Conservation (phyloP, 768 basidiomycete species). For the Lactarius akahatsu region DNA sequence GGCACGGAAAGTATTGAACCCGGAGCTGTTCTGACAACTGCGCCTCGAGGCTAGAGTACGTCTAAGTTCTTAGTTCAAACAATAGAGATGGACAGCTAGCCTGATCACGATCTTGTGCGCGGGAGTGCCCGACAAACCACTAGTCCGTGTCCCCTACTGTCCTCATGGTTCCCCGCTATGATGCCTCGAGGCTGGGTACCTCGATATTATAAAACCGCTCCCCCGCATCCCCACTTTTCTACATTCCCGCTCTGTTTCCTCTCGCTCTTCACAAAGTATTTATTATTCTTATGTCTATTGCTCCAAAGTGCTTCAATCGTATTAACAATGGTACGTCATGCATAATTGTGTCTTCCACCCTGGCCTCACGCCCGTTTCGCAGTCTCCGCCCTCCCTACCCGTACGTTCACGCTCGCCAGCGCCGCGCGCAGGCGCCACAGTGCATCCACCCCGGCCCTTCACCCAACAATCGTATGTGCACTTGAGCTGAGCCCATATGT, state of each 20-base stretch:
- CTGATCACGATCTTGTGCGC: not conserved
- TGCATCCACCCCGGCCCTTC: not conserved
- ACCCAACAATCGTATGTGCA: conserved; percentile 18
- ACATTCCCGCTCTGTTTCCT: not conserved
- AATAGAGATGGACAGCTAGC: too few relatives aligned
- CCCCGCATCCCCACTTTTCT: conserved; percentile 11
- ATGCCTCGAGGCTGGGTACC: conserved; percentile 2
- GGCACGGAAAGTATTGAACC: too few relatives aligned
- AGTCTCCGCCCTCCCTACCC: conserved; percentile 19
- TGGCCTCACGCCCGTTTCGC: not conserved
- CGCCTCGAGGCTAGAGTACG: not conserved
- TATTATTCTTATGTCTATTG: conserved; percentile 22
- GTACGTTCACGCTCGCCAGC: conserved; percentile 18
- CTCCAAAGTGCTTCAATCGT: not conserved
- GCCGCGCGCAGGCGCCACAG: conserved; percentile 10
- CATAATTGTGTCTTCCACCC: not conserved
- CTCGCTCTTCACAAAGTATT: conserved; percentile 5
- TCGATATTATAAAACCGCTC: conserved; percentile 2
- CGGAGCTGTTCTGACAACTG: too few relatives aligned
- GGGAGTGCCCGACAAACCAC: not conserved
- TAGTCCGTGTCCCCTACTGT: not conserved
- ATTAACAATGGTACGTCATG: conserved; percentile 16
- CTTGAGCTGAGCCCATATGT: not conserved
- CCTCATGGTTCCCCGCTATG: conserved; percentile 6
- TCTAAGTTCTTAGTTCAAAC: too few relatives aligned